Percentiles rank a stretch among this genome's conserved stretches.
These are phyloP conservation scores for Sisymbrium irio DNA, from an alignment of 345 rosid genomes.

Conservation along the genomic window DNA sequence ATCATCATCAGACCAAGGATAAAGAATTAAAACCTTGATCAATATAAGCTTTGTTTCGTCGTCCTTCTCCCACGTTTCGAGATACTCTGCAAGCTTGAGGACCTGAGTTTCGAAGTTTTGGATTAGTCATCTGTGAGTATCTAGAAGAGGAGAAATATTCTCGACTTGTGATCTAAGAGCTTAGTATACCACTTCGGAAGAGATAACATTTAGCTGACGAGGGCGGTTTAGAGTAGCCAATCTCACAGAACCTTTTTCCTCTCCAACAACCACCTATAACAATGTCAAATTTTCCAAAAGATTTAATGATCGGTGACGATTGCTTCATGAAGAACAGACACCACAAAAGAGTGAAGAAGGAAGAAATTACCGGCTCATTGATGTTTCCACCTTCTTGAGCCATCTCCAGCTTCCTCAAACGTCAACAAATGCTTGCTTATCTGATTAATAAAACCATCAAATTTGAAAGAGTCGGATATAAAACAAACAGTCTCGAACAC, in stretches of 20 bases:
- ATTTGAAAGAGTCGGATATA: not conserved
- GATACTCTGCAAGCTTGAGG: constrained; percentile 59
- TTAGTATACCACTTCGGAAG: constrained; percentile 63
- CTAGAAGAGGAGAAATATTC: not conserved
- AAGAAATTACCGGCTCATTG: constrained; percentile 33
- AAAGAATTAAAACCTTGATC: constrained; percentile 56
- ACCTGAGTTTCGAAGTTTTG: constrained; percentile 45
- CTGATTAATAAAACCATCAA: constrained; percentile 12
- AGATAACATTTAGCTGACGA: constrained; percentile 82
- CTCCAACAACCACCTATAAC: constrained; percentile 72
- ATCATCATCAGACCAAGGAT: not conserved
- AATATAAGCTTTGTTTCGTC: constrained; percentile 54
- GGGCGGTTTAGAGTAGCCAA: constrained; percentile 75
- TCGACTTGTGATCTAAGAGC: not conserved
- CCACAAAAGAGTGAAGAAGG: not conserved
- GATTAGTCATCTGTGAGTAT: constrained; percentile 4
- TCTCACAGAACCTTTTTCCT: constrained; percentile 56
- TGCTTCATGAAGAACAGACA: constrained; percentile 10
- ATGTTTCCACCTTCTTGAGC: constrained; percentile 36
- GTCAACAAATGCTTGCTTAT: not conserved
- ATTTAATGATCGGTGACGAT: not conserved
- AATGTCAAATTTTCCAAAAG: not conserved
- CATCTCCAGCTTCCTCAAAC: constrained; percentile 30
- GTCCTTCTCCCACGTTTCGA: constrained; percentile 86
- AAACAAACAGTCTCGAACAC: not conserved